Evolutionary conservation across 73 alveolate genomes (phyloP), one percentile per base, ranked within the genome.

Genomic region (Uronychia setigera): DNA sequence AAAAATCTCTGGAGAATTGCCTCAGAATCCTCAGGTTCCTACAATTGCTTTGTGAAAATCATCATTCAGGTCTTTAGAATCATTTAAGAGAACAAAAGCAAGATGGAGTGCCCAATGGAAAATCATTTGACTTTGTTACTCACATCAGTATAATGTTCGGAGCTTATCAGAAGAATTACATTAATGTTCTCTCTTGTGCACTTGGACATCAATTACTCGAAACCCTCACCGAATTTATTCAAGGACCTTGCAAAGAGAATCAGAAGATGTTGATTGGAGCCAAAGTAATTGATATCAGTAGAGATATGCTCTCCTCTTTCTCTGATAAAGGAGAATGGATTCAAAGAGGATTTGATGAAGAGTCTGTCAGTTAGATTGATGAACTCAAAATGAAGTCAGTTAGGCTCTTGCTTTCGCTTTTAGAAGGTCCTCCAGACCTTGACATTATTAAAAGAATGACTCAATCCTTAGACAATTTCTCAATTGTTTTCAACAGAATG

Each of bases 231-330:
- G 99, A 98, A 89, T 92, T 97, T 89, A 90, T 98, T 32, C 96
- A 98, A 96, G 99, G 99, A 0, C 99, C 99, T 60, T 98, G 99
- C 85, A 91, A 92, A 80, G 97, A 96, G 76, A 97, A 97, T 82
- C 94, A 98, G 91, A 74, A 91, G 60, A 90, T 97, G 26, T 81
- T 97, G 32, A 96, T 98, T 28, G 97, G 95, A 82, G 92, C 98
- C 57, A 98, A 97, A 88, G 92, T 82, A 27, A 91, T 91, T 29
- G 92, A 91, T 60, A 87, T 74, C 34, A 87, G 92, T 59, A 80
- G 90, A 35, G 93, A 91, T 59, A 76, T 90, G 84, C 35, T 91
- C 57, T 81, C 82, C 34, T 59, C 80, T 11, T 81, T 81, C 57
- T n/a, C 80, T 31, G 28, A 82, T 29, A 84, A 35, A 19, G 60